phyloP scores from a whole-genome alignment of 2,329 filamentous ascomycete genomes.

The Xylaria sp. region DNA sequence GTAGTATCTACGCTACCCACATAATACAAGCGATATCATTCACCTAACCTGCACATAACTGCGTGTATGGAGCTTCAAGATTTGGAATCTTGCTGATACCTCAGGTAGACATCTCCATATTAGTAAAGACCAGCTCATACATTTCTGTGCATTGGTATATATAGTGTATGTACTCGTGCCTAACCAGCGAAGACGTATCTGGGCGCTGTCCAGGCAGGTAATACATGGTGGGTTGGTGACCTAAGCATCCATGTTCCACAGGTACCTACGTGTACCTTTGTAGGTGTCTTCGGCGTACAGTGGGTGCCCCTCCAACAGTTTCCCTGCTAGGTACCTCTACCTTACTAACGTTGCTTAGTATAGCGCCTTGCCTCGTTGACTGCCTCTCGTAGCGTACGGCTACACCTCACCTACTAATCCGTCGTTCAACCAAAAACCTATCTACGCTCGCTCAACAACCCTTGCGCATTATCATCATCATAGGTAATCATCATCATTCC shows the following conservation, averaged over 20 bases:
- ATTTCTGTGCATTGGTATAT: not conserved
- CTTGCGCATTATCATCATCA: constrained; percentile 40
- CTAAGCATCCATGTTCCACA: constrained; percentile 5
- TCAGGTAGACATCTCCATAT: not conserved
- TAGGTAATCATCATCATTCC: constrained; percentile 36
- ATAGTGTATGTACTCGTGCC: constrained; percentile 24
- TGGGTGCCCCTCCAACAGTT: constrained; percentile 21
- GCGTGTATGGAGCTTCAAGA: not conserved
- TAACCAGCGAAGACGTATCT: constrained; percentile 7
- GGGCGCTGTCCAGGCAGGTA: not conserved
- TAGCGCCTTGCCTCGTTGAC: constrained; percentile 29
- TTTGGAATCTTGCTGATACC: not conserved
- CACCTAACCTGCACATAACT: not conserved
- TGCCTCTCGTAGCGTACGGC: constrained; percentile 23
- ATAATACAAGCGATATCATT: not conserved
- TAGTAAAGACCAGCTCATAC: not conserved
- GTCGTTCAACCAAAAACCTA: constrained; percentile 38
- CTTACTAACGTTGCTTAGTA: constrained; percentile 23
- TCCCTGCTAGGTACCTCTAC: constrained; percentile 12
- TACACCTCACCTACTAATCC: constrained; percentile 36
- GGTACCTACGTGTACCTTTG: not conserved
- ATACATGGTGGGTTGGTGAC: constrained; percentile 29
- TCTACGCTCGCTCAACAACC: constrained; percentile 39
- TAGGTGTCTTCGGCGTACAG: not conserved
- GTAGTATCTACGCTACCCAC: not conserved